These are phyloP conservation scores for Microsporum audouinii DNA, from an alignment of 2,329 filamentous ascomycete genomes.

Conservation along the genomic window DNA sequence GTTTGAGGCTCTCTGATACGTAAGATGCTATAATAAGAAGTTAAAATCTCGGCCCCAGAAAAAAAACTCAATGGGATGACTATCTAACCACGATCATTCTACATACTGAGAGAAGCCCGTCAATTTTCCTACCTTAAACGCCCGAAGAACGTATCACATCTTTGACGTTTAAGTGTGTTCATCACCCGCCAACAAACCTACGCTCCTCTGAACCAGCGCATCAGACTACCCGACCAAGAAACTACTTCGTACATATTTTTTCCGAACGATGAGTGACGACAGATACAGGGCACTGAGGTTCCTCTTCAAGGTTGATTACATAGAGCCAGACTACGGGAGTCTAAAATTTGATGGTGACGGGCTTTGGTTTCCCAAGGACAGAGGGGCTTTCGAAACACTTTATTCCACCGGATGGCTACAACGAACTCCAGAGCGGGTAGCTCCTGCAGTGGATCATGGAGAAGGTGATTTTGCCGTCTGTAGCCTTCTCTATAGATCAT, in stretches of 20 bases:
- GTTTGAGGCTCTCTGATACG: not conserved
- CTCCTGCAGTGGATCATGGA: not conserved
- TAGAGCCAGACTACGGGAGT: slow-evolving; percentile 6
- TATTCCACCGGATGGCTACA: slow-evolving; percentile 9
- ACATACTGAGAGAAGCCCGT: not conserved
- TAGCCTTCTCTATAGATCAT: slow-evolving; percentile 14
- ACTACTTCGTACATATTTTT: not conserved
- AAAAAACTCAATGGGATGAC: not conserved
- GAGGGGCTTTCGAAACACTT: not conserved
- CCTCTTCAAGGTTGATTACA: slow-evolving; percentile 14
- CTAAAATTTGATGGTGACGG: slow-evolving; percentile 5
- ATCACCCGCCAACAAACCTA: not conserved
- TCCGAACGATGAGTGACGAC: not conserved
- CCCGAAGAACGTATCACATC: no score
- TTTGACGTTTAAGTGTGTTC: no score
- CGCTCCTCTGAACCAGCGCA: not conserved
- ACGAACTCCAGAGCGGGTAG: slow-evolving; percentile 7
- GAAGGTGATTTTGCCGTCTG: slow-evolving; percentile 7
- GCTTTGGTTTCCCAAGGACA: not conserved
- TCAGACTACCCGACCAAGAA: not conserved
- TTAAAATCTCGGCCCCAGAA: not conserved
- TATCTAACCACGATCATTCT: not conserved
- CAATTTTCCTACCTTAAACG: not conserved
- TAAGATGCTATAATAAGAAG: not conserved
- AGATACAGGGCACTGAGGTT: slow-evolving; percentile 9